Evolutionary conservation across 1,284 basidiomycete genomes (phyloP), one percentile per base, ranked within the genome.

Genomic region (Pseudozyma sp.): DNA sequence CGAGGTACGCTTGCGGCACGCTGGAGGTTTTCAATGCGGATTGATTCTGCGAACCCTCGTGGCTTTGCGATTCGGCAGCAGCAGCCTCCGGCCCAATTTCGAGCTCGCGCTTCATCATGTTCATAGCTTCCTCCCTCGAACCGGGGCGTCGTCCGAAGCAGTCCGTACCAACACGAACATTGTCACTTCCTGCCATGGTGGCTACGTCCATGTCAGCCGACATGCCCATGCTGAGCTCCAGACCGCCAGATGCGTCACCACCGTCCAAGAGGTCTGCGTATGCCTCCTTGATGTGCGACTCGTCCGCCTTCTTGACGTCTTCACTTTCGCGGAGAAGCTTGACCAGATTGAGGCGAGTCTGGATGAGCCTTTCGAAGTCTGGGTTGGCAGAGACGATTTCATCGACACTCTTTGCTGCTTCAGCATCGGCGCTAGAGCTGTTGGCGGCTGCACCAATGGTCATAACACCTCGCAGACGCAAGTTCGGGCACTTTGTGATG

Each of bases 141-240:
- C 66, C 59, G 7, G 81, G 76, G 16, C 85, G 67, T 19, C 68
- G 85, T 0, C 96, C 96, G 84, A 98, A 97, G 58, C 97, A 94
- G 24, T 91, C 90, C 7, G 92, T 94, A 0, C 96, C 96, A 4
- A 99, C 94, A 42, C 96, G 87, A 2, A 98, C 94, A 56, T 94
- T 90, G 79, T 92, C 90, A 80, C 93, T 92, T 0, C 94, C 96
- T 16, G 91, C 89, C 83, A 87, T 88, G 63, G 97, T 86, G 1
- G 96, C 96, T 44, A 91, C 89, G 80, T 91, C 92, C 83, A 96
- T 97, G 80, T 99, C 96, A 61, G 91, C 92, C 58, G 94, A 96
- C 96, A 99, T 99, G 19, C 96, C 96, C 95, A 98, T 98, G 81
- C 94, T 96, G 82, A 99, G 84, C 81, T 94, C 83, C 66, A 98